Base-by-base conservation (phyloP, 768 basidiomycete genomes). In the Dioszegia crocea region DNA sequence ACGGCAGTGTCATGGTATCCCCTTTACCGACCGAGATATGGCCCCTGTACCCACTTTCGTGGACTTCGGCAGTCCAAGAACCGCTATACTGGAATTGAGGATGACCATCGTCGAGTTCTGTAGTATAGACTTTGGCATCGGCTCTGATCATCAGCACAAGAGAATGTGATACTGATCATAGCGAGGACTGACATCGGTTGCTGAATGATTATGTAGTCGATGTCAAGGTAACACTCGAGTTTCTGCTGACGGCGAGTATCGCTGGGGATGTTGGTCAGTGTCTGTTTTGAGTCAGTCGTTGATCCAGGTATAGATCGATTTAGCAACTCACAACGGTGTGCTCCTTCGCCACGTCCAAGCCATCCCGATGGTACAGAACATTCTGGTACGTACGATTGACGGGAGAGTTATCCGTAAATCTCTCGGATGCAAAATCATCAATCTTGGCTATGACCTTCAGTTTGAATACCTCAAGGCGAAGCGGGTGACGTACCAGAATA, bases 191-290 rank as follows among this genome's bases (percentile, higher is more conserved):
- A 41, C 53, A 12, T 19, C 58, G 16, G 62, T 6, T 56, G 51
- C 19, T 63, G 62, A 31, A 67, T 56, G 5, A 67, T 57, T 4
- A 59, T 57, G 41, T 61, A 70, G 39, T 70, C 68, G 29, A 70
- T 56, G 44, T 70, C 68, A 5, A 70, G 54, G 59, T 45, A 39
- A 46, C 57, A 27, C 56, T 63, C 41, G 33, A 2, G 59, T 60
- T 27, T 46, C 24, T 38, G 67, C 56, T 16, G n/a, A n/a, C n/a
- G n/a, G 49, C 58, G 26, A 59, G 40, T n/a, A n/a, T 29, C 57
- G 45, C 17, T 26, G 1, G 27, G 23, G 2, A 41, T n/a, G 19
- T 54, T 50, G 14, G 56, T 41, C 46, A 62, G 23, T 5, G 49
- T 53, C 61, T 62, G 38, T 16, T 8, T 3, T 16, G 10, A 23